phyloP scores from a whole-genome alignment of 2,329 filamentous ascomycete genomes.

The Hypoxylon sp. region DNA sequence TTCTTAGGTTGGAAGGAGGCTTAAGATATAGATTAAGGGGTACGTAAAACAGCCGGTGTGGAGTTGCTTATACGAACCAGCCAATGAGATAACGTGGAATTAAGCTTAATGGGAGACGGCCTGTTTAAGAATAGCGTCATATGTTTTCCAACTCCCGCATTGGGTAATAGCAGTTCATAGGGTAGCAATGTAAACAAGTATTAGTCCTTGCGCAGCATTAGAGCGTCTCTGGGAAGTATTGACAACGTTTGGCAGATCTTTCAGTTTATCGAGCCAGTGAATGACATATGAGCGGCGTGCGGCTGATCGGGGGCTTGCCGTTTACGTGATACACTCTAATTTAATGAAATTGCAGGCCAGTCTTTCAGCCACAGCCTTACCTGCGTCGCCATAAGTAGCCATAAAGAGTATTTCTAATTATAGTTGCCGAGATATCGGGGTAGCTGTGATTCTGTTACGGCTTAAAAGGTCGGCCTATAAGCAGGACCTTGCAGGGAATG shows the following conservation, averaged over 20 bases:
- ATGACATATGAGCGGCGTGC: conserved; percentile 12
- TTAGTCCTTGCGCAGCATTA: conserved; percentile 8
- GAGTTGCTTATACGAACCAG: conserved; percentile 21
- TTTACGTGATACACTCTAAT: conserved; percentile 5
- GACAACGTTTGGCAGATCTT: conserved; percentile 23
- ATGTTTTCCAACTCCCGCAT: conserved; percentile 8
- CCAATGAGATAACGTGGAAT: conserved; percentile 11
- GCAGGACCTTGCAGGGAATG: conserved; percentile 14
- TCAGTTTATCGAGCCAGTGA: conserved; percentile 13
- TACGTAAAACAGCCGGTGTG: not conserved
- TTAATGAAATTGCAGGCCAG: not conserved
- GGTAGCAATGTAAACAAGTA: not conserved
- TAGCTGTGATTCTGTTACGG: not conserved
- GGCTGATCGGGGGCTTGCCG: conserved; percentile 7
- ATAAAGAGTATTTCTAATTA: conserved; percentile 36
- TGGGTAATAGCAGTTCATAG: conserved; percentile 1
- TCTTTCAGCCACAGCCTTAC: conserved; percentile 30
- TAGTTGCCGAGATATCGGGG: conserved; percentile 17
- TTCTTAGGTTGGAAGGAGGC: conserved; percentile 27
- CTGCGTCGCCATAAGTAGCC: conserved; percentile 32
- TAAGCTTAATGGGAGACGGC: conserved; percentile 3
- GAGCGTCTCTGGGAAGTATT: conserved; percentile 10
- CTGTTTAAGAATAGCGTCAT: conserved; percentile 11
- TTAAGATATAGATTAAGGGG: conserved; percentile 7
- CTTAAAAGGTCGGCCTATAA: conserved; percentile 7